These are phyloP conservation scores for Ganoderma lingzhi DNA, from an alignment of 1,284 basidiomycete genomes.

Conservation along the genomic window DNA sequence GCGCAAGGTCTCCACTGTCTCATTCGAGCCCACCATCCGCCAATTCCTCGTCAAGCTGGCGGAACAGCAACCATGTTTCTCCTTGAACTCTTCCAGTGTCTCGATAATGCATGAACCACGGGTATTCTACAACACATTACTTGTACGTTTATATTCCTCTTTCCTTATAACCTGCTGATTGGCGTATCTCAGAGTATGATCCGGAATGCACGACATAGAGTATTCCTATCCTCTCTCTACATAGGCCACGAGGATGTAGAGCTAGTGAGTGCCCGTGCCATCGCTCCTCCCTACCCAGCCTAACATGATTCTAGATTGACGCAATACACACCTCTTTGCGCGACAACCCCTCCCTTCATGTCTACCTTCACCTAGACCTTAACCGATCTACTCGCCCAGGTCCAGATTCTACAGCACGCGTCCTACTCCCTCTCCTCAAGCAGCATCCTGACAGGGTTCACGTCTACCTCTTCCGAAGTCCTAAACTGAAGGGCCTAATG, in stretches of 20 bases:
- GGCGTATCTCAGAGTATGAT: constrained; percentile 69
- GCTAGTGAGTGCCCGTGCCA: constrained; percentile 35
- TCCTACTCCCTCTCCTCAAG: constrained; percentile 77
- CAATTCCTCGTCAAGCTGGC: constrained; percentile 40
- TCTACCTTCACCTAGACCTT: constrained; percentile 87
- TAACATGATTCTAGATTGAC: constrained; percentile 61
- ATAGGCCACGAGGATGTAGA: constrained; percentile 47
- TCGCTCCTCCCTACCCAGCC: not conserved
- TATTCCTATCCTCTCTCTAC: constrained; percentile 83
- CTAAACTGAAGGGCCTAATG: constrained; percentile 80
- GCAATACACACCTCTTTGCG: constrained; percentile 68
- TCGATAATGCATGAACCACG: constrained; percentile 47
- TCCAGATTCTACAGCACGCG: constrained; percentile 74
- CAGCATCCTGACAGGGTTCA: constrained; percentile 81
- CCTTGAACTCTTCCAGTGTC: constrained; percentile 44
- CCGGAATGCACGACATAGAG: constrained; percentile 70
- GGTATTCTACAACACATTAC: constrained; percentile 48
- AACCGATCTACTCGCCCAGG: constrained; percentile 93
- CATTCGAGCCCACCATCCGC: constrained; percentile 38
- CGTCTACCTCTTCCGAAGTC: constrained; percentile 86
- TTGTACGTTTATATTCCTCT: constrained; percentile 41
- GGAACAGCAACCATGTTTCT: constrained; percentile 49
- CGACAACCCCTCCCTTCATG: constrained; percentile 66
- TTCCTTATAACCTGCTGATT: not conserved
- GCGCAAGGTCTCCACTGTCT: constrained; percentile 31